Evolutionary conservation across 371 early-diverging fungal genomes (phyloP).

Genomic region (Lichtheimia corymbifera): DNA sequence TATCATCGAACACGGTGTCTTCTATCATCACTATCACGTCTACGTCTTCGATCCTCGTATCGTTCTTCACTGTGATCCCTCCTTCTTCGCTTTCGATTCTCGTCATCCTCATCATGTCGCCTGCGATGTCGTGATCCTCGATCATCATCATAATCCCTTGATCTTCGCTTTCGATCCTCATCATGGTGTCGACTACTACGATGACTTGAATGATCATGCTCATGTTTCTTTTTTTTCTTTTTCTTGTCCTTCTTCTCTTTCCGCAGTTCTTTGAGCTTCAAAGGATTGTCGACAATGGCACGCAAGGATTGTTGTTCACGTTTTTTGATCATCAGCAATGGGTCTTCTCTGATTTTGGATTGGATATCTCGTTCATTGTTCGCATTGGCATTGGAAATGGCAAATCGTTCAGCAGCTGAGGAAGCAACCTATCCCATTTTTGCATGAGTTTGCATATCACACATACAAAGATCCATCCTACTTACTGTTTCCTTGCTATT

Average conservation of each 20-base stretch:
- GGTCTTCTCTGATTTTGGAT: constrained; percentile 91
- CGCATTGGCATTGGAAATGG: constrained; percentile 60
- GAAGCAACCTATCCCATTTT: constrained; percentile 18
- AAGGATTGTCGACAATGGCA: constrained; percentile 75
- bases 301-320: constrained; percentile 84
- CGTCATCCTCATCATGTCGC: too few relatives aligned
- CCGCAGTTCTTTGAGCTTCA: constrained; percentile 62
- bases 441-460: background rate
- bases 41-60: background rate
- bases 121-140: background rate
- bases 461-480: background rate
- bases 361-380: constrained; percentile 81
- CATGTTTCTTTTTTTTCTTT: constrained; percentile 29
- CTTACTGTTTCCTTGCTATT: constrained; percentile 48
- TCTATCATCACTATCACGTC: constrained; percentile 1
- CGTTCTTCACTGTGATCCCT: background rate
- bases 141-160: constrained; percentile 1
- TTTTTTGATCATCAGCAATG: constrained; percentile 83
- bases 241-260: constrained; percentile 49
- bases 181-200: constrained; percentile 1
- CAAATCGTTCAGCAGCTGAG: constrained; percentile 29
- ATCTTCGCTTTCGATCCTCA: too few relatives aligned
- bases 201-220: background rate
- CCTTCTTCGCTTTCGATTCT: background rate
- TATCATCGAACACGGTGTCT: too few relatives aligned